Conservation (phyloP, 495 filamentous ascomycete genomes). For the Penicillium nucicola region DNA sequence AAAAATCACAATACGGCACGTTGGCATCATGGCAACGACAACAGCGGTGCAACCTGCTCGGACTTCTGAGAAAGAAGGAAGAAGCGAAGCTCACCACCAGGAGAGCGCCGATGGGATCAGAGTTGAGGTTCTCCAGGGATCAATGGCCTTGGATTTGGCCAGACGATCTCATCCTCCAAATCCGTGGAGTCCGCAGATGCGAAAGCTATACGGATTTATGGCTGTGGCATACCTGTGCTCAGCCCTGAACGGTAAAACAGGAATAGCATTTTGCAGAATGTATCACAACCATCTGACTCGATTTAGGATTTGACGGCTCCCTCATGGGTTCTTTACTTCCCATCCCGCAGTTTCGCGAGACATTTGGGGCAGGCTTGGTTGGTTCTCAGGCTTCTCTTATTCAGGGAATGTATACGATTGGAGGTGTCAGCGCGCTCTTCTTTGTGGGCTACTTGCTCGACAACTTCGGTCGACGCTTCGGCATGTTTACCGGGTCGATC, state of each 20-base stretch:
- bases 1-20: background rate
- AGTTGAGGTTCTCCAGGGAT: constrained; percentile 12
- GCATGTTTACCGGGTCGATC: constrained; percentile 58
- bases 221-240: constrained; percentile 10
- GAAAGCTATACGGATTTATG: constrained; percentile 7
- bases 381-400: constrained; percentile 48
- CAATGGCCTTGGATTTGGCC: constrained; percentile 12
- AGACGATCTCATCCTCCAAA: constrained; percentile 8
- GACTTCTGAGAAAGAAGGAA: background rate
- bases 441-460: constrained; percentile 51
- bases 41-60: background rate
- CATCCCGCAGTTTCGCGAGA: constrained; percentile 4
- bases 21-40: constrained; percentile 4
- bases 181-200: constrained; percentile 11
- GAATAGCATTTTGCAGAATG: background rate
- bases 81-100: background rate
- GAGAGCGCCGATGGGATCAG: constrained; percentile 7
- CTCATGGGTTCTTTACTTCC: constrained; percentile 14
- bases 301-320: constrained; percentile 9
- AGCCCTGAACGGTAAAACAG: background rate
- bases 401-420: constrained; percentile 58
- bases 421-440: constrained; percentile 49
- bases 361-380: constrained; percentile 3
- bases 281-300: background rate
- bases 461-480: constrained; percentile 55